A percentile compares a stretch with the other conserved stretches of the same genome.
These are phyloP conservation scores for Colletotrichum kahawae DNA, from an alignment of 2,329 filamentous ascomycete species.

Conservation along the genomic window DNA sequence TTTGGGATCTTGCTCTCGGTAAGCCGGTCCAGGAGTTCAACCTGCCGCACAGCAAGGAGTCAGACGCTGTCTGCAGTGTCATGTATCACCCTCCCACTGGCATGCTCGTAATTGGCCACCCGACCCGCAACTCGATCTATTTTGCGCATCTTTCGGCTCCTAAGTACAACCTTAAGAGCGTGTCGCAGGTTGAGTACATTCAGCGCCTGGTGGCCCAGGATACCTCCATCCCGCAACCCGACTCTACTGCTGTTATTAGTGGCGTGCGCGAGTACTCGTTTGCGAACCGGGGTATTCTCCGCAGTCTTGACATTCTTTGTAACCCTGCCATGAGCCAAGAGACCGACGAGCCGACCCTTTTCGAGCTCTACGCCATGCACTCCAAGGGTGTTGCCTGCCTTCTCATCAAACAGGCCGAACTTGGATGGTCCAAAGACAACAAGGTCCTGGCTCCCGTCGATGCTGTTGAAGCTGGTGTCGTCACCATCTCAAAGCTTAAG, in stretches of 20 bases:
- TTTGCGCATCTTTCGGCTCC: slow-evolving; percentile 95
- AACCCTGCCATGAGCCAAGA: slow-evolving; percentile 68
- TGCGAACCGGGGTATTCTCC: slow-evolving; percentile 80
- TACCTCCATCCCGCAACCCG: slow-evolving; percentile 77
- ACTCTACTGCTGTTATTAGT: slow-evolving; percentile 96
- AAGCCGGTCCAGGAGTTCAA: slow-evolving; percentile 98
- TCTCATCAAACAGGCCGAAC: slow-evolving; percentile 82
- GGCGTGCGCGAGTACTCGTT: slow-evolving; percentile 96
- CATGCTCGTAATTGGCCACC: slow-evolving; percentile 94
- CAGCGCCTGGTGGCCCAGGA: slow-evolving; percentile 77
- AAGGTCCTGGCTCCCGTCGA: slow-evolving; percentile 83
- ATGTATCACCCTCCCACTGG: slow-evolving; percentile 91
- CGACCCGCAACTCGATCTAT: slow-evolving; percentile 96
- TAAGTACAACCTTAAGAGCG: slow-evolving; percentile 81
- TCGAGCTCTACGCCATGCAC: slow-evolving; percentile 97
- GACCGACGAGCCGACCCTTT: slow-evolving; percentile 75
- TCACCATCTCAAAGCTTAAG: slow-evolving; percentile 76
- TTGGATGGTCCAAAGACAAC: slow-evolving; percentile 91
- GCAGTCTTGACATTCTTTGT: slow-evolving; percentile 88
- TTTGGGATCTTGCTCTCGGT: slow-evolving; percentile 95
- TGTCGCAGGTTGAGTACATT: slow-evolving; percentile 90
- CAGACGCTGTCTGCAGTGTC: slow-evolving; percentile 97
- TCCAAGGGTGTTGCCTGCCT: slow-evolving; percentile 95
- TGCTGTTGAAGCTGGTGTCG: slow-evolving; percentile 74
- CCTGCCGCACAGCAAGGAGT: slow-evolving; percentile 93